A percentile compares a stretch with the other conserved stretches of the same genome.
These are phyloP conservation scores for Xylaria sp. DNA, from an alignment of 2,329 filamentous ascomycete species.

Conservation along the genomic window DNA sequence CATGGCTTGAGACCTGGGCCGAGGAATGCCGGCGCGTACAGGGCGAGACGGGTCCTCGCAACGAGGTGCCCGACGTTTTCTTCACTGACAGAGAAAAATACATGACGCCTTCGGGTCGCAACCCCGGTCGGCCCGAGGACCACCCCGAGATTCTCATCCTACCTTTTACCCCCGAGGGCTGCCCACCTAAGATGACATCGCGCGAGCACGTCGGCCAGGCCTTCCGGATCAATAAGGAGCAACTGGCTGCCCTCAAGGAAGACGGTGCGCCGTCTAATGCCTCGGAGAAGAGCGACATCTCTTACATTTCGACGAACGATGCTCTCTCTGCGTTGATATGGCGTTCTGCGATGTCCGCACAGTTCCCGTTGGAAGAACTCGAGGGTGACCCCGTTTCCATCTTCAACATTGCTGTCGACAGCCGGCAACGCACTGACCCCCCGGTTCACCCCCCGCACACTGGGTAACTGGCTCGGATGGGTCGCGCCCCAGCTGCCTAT, in stretches of 20 bases:
- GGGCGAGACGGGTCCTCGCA: constrained; percentile 21
- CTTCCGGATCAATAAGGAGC: constrained; percentile 31
- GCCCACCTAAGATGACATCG: constrained; percentile 33
- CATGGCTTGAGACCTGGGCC: constrained; percentile 33
- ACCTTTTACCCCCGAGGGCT: constrained; percentile 28
- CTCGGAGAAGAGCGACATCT: constrained; percentile 22
- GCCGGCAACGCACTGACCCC: constrained; percentile 33
- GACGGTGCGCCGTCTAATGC: constrained; percentile 31
- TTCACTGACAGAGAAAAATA: constrained; percentile 30
- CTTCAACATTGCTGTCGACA: constrained; percentile 37
- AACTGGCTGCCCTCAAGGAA: constrained; percentile 29
- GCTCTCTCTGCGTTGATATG: constrained; percentile 36
- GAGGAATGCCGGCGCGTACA: constrained; percentile 34
- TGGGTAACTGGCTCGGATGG: constrained; percentile 38
- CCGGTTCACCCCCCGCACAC: constrained; percentile 33
- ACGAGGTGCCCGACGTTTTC: constrained; percentile 27
- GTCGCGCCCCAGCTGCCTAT: constrained; percentile 28
- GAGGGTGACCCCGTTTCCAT: constrained; percentile 32
- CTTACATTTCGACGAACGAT: constrained; percentile 33
- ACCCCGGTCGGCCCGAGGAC: constrained; percentile 25
- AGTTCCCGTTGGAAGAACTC: constrained; percentile 29
- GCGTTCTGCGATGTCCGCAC: constrained; percentile 30
- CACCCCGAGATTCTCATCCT: constrained; percentile 33
- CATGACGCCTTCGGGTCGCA: constrained; percentile 29
- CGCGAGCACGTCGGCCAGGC: constrained; percentile 31